Evolutionary conservation across 495 filamentous ascomycete genomes (phyloP), one percentile per base, ranked within the genome.

Genomic region (Aspergillus olivimuriae): DNA sequence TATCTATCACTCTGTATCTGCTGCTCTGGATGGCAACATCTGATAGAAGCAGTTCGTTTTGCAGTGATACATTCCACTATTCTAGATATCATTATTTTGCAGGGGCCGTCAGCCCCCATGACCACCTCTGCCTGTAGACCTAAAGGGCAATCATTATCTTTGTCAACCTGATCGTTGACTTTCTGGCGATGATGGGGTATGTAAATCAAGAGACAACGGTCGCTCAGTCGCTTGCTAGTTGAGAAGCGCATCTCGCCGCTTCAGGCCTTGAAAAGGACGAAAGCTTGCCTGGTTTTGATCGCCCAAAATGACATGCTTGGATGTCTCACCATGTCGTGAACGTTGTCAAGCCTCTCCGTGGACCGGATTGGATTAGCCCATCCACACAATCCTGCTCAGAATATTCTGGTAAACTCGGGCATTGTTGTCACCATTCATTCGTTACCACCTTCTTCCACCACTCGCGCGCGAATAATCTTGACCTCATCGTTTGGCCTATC

Each of bases 1-100:
- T 68, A 83, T 58, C 54, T 56, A 57, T 80, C 84, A 78, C 81
- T 84, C 86, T 83, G 87, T 94, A 94, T 94, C 88, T 94, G 78
- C 88, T 89, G 82, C 87, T 87, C 81, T 87, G 75, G 86, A 81
- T 76, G 69, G 60, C 50, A 56, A 73, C 64, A 76, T 70, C 61
- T 89, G 86, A 89, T 76, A 75, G 78, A 75, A 77, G 85, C 78
- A 79, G 86, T 80, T 91, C 86, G 86, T 75, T 73, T 73, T 70
- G 69, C 67, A 68, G 69, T 73, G 69, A 73, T 65, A 73, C 69
- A 73, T 73, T 62, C 52, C 50, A 58, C 48, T 51, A 52, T 51
- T 53, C 28, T 50, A 54, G 33, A 20, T 52, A 39, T 39, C 5
- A 39, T 53, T 39, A 21, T 35, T 49, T 16, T 52, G n/a, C 34